Percentiles rank a stretch among this genome's conserved stretches.
These are phyloP conservation scores for Monosporascus sp. DNA, from an alignment of 2,329 filamentous ascomycete species.

Conservation along the genomic window DNA sequence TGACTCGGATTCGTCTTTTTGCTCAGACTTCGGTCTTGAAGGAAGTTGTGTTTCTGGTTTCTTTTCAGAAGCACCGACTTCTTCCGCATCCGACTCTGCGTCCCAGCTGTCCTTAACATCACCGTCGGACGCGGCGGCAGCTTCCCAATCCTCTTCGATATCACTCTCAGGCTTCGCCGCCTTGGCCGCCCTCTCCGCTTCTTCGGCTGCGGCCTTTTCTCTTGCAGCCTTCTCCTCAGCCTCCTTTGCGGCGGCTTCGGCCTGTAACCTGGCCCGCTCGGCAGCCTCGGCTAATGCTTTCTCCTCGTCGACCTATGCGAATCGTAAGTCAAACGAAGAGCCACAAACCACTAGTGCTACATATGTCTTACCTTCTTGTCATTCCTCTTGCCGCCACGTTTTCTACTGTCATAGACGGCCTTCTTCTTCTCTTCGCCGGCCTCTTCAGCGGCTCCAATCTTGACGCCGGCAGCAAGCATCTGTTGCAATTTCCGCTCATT, in stretches of 20 bases:
- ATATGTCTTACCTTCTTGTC: constrained; percentile 45
- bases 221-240: constrained; percentile 56
- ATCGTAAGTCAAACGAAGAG: constrained; percentile 6
- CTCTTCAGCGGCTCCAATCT: constrained; percentile 58
- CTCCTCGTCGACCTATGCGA: constrained; percentile 64
- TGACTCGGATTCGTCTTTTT: constrained; percentile 41
- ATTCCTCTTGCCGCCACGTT: constrained; percentile 60
- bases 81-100: constrained; percentile 71
- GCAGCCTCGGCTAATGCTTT: constrained; percentile 73
- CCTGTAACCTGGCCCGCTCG: constrained; percentile 64
- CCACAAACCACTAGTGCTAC: background rate
- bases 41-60: constrained; percentile 22
- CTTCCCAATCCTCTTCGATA: constrained; percentile 83
- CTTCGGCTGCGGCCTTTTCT: constrained; percentile 53
- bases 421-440: constrained; percentile 62
- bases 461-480: constrained; percentile 74
- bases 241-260: constrained; percentile 61
- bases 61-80: constrained; percentile 31
- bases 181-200: constrained; percentile 49
- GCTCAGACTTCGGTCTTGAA: constrained; percentile 28
- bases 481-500: constrained; percentile 79
- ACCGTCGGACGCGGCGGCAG: constrained; percentile 69
- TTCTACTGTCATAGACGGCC: constrained; percentile 67
- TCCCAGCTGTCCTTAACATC: constrained; percentile 95
- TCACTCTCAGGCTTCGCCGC: constrained; percentile 54